Conservation (phyloP, 2,329 filamentous ascomycete genomes). For the Colletotrichum cuscutae region DNA sequence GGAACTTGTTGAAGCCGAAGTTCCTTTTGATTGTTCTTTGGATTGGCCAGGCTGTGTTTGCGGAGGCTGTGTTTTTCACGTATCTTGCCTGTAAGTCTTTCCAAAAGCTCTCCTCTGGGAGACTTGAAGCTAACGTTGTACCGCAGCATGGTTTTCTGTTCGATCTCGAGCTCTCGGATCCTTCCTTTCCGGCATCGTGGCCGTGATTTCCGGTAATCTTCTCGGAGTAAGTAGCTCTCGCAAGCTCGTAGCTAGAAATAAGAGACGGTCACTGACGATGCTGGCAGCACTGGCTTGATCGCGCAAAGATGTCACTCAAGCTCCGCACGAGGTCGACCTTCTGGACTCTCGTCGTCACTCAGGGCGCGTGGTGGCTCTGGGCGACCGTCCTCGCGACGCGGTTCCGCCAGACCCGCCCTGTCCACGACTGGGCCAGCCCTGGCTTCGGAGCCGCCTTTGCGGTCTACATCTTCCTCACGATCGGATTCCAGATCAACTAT, state of each 20-base stretch:
- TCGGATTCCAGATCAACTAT: conserved; percentile 79
- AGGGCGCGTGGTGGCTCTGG: conserved; percentile 81
- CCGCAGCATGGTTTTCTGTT: conserved; percentile 73
- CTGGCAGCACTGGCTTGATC: conserved; percentile 65
- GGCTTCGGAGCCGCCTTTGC: conserved; percentile 76
- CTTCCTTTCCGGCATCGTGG: conserved; percentile 75
- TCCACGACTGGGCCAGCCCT: conserved; percentile 71
- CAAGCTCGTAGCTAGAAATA: background rate
- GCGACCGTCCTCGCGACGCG: conserved; percentile 71
- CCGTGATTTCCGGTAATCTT: conserved; percentile 72
- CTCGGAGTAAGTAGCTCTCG: conserved; percentile 60
- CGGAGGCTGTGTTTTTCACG: conserved; percentile 79
- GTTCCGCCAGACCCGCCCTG: conserved; percentile 66
- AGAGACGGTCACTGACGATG: conserved; percentile 23
- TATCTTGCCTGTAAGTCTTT: conserved; percentile 61
- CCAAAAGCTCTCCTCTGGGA: conserved; percentile 28
- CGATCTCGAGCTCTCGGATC: conserved; percentile 76
- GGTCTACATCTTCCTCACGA: conserved; percentile 73
- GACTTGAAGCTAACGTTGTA: background rate
- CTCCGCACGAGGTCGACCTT: conserved; percentile 66
- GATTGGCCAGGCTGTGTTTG: conserved; percentile 77
- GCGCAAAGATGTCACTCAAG: conserved; percentile 63
- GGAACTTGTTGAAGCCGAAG: conserved; percentile 67
- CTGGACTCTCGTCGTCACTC: conserved; percentile 61
- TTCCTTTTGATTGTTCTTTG: conserved; percentile 74